A percentile compares a stretch with the other conserved stretches of the same genome.
phyloP scores from a whole-genome alignment of 164 flowering plant genomes.

The Berberis vulgaris region DNA sequence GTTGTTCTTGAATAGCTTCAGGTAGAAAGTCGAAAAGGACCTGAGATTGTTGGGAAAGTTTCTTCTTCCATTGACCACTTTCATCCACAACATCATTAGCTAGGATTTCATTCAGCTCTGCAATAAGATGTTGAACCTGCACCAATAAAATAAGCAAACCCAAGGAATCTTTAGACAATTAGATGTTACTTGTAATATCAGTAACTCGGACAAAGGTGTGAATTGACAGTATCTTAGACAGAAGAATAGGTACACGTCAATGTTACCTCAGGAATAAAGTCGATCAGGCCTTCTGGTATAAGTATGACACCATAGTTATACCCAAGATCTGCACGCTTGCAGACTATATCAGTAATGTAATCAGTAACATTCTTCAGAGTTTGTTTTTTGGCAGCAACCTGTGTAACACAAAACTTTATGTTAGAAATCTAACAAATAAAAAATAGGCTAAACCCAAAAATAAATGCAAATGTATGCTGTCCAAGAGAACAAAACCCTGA shows the following conservation, averaged over 20 bases:
- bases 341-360: constrained; percentile 81
- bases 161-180: background rate
- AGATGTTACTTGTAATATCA: background rate
- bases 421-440: background rate
- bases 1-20: constrained; percentile 83
- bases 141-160: constrained; percentile 10
- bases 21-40: constrained; percentile 85
- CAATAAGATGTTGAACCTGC: constrained; percentile 92
- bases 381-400: constrained; percentile 87
- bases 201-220: background rate
- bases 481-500: background rate
- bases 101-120: constrained; percentile 92
- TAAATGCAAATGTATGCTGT: background rate
- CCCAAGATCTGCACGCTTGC: constrained; percentile 78
- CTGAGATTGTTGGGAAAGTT: constrained; percentile 58
- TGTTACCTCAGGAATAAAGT: constrained; percentile 96
- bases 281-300: constrained; percentile 97
- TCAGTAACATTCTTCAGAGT: constrained; percentile 87
- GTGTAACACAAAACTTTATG: constrained; percentile 15
- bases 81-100: constrained; percentile 90
- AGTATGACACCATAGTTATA: constrained; percentile 94
- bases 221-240: background rate
- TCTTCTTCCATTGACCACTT: constrained; percentile 80
- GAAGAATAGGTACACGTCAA: background rate
- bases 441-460: background rate